Conservation (phyloP, 2,329 filamentous ascomycete species). For the Ustulina deusta region DNA sequence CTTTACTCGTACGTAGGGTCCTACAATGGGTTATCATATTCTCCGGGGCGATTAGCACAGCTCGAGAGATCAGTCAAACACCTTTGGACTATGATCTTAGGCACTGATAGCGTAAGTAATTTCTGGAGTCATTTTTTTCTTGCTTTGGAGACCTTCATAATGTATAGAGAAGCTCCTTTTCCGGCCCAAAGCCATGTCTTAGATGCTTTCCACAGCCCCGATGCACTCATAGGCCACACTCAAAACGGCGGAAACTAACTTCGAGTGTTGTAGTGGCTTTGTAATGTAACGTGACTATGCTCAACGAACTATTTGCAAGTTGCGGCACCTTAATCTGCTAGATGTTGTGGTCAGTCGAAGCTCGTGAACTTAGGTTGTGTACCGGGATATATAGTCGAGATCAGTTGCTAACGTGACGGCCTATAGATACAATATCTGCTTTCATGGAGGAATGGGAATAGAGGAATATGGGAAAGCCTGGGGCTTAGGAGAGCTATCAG, state of each 20-base stretch:
- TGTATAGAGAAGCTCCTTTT: background rate
- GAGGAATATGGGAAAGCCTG: too few species aligned
- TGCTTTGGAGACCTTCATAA: background rate
- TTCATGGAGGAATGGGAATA: too few species aligned
- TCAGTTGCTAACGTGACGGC: too few species aligned
- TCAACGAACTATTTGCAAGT: background rate
- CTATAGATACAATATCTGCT: too few species aligned
- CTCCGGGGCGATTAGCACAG: conserved; percentile 26
- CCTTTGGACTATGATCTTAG: conserved; percentile 31
- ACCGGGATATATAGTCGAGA: too few species aligned
- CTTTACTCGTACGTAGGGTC: conserved; percentile 19
- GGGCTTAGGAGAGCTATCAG: too few species aligned
- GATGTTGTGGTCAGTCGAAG: background rate
- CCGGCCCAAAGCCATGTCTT: background rate
- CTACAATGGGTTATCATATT: conserved; percentile 24
- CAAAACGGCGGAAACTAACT: conserved; percentile 1
- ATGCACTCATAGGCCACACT: background rate
- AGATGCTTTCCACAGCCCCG: background rate
- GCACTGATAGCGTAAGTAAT: conserved; percentile 13
- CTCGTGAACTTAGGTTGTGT: background rate
- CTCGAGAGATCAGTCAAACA: conserved; percentile 26
- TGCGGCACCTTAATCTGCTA: background rate
- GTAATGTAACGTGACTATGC: background rate
- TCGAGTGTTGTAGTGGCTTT: conserved; percentile 15
- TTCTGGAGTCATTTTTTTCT: background rate